Evolutionary conservation across 208 protist genomes (phyloP).

Genomic region (Trypanosoma cruzi): DNA sequence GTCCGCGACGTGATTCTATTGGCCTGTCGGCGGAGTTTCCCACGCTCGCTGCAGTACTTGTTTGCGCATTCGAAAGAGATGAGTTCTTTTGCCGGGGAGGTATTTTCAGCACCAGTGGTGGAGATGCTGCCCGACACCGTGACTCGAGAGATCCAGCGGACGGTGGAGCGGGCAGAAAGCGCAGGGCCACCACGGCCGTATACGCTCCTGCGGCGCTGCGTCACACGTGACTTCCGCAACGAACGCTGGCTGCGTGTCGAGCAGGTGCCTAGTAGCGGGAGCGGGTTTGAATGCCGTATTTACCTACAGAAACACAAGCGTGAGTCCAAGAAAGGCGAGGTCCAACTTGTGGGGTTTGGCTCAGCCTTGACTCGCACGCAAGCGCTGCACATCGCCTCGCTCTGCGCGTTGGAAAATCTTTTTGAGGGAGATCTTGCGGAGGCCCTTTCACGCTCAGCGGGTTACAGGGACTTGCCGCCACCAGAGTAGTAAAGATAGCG

Average conservation of each 20-base stretch:
- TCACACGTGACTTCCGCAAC: conserved; percentile 41
- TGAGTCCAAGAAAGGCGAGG: conserved; percentile 47
- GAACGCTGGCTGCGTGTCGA: conserved; percentile 70
- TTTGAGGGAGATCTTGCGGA: conserved; percentile 36
- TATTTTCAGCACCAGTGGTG: conserved; percentile 62
- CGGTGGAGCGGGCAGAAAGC: conserved; percentile 25
- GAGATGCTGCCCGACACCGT: conserved; percentile 55
- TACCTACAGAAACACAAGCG: conserved; percentile 57
- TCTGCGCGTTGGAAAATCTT: conserved; percentile 46
- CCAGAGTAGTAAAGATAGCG: conserved; percentile 22
- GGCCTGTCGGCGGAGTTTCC: conserved; percentile 74
- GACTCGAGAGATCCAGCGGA: conserved; percentile 38
- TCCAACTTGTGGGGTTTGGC: conserved; percentile 80
- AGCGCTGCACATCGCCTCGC: conserved; percentile 62
- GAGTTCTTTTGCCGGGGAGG: conserved; percentile 50
- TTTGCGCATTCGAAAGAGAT: conserved; percentile 39
- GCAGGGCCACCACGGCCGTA: conserved; percentile 29
- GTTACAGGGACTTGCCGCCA: conserved; percentile 27
- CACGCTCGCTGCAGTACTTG: conserved; percentile 60
- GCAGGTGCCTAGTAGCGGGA: conserved; percentile 39
- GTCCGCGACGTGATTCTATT: conserved; percentile 61
- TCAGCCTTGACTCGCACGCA: conserved; percentile 32
- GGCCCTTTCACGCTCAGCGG: conserved; percentile 16
- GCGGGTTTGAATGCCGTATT: conserved; percentile 64
- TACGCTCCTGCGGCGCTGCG: conserved; percentile 33